A percentile compares a stretch with the other conserved stretches of the same genome.
These are phyloP conservation scores for Chaetothyriales sp. DNA, from an alignment of 2,329 filamentous ascomycete genomes.

Conservation along the genomic window DNA sequence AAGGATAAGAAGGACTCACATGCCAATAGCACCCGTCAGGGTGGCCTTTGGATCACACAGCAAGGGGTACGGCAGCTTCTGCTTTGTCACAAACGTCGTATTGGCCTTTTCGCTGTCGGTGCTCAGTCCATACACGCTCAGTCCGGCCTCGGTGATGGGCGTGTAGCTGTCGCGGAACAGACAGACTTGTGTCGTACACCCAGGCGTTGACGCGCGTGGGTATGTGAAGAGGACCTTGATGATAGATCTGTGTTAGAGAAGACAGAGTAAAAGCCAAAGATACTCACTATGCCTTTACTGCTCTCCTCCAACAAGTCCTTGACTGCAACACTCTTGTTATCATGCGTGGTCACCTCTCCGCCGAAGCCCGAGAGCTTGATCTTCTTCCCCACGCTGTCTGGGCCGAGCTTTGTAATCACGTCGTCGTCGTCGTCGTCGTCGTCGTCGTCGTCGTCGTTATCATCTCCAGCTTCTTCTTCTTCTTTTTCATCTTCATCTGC, in stretches of 20 bases:
- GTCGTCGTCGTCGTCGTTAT: background rate
- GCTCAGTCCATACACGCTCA: slow-evolving; percentile 80
- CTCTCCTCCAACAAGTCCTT: slow-evolving; percentile 41
- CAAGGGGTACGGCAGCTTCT: slow-evolving; percentile 74
- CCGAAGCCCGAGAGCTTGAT: slow-evolving; percentile 42
- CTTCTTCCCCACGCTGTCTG: slow-evolving; percentile 31
- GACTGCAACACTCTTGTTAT: slow-evolving; percentile 64
- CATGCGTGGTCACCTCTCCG: slow-evolving; percentile 67
- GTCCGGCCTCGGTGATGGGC: slow-evolving; percentile 59
- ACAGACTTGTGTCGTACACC: slow-evolving; percentile 89
- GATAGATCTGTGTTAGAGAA: background rate
- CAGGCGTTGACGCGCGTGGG: slow-evolving; percentile 83
- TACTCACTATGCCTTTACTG: slow-evolving; percentile 31
- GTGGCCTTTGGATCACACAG: slow-evolving; percentile 64
- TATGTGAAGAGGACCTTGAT: slow-evolving; percentile 56
- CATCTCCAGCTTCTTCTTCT: background rate
- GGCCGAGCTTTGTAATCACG: slow-evolving; percentile 1
- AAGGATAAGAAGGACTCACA: too few relatives aligned
- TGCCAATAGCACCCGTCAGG: slow-evolving; percentile 72
- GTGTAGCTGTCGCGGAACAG: slow-evolving; percentile 78
- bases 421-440: background rate
- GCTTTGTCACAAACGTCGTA: slow-evolving; percentile 80
- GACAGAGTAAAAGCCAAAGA: slow-evolving; percentile 32
- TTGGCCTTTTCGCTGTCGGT: slow-evolving; percentile 81
- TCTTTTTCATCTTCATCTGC: background rate